These are phyloP conservation scores for Cladophialophora bantiana DNA, from an alignment of 2,329 filamentous ascomycete genomes.

Conservation along the genomic window DNA sequence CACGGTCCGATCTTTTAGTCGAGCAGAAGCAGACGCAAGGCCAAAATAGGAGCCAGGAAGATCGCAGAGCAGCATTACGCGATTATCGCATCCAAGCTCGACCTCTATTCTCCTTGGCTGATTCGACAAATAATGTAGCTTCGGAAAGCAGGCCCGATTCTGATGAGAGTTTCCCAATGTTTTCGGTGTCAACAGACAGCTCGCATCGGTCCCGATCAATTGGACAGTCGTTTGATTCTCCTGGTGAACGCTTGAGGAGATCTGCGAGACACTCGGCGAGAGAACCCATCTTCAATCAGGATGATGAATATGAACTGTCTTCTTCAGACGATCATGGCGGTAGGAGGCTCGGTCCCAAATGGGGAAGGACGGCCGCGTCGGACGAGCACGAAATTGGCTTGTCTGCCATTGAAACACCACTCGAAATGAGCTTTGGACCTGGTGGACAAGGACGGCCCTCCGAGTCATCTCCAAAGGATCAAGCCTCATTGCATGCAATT, in stretches of 20 bases:
- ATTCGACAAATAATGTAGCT: constrained; percentile 45
- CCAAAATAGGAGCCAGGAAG: constrained; percentile 49
- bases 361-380: constrained; percentile 2
- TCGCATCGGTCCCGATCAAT: constrained; percentile 62
- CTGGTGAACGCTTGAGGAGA: background rate
- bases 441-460: background rate
- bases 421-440: constrained; percentile 30
- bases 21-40: background rate
- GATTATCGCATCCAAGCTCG: constrained; percentile 60
- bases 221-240: constrained; percentile 56
- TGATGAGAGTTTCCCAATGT: constrained; percentile 68
- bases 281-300: constrained; percentile 22
- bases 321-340: constrained; percentile 14
- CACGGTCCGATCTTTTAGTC: background rate
- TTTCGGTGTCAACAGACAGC: constrained; percentile 66
- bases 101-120: constrained; percentile 58
- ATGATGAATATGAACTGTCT: constrained; percentile 26
- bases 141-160: constrained; percentile 60
- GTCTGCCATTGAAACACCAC: constrained; percentile 22
- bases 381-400: constrained; percentile 9
- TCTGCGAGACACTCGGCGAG: background rate
- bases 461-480: constrained; percentile 2
- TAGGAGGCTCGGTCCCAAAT: constrained; percentile 9
- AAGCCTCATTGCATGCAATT: constrained; percentile 16
- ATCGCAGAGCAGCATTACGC: constrained; percentile 52